These are phyloP conservation scores for Macrolepiota albuminosa DNA, from an alignment of 768 basidiomycete species.

Conservation along the genomic window DNA sequence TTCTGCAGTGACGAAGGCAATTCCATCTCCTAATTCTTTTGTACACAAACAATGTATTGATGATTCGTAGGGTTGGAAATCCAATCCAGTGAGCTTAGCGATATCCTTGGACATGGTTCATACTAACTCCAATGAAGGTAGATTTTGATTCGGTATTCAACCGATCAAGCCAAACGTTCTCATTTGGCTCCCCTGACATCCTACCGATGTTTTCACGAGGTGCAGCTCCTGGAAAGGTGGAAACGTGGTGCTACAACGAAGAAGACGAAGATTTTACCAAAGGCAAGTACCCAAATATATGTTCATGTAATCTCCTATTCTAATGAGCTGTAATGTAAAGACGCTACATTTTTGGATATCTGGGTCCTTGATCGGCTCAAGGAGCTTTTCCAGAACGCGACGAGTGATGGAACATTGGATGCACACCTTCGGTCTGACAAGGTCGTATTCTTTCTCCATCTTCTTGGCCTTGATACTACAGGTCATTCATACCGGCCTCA, in stretches of 20 bases:
- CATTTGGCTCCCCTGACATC: constrained; percentile 87
- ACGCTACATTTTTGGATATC: constrained; percentile 42
- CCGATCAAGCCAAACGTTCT: constrained; percentile 69
- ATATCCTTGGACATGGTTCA: constrained; percentile 11
- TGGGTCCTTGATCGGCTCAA: constrained; percentile 78
- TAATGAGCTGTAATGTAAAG: not conserved
- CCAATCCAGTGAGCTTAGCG: constrained; percentile 56
- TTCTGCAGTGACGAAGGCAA: constrained; percentile 79
- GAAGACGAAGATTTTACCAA: constrained; percentile 85
- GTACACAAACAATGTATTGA: constrained; percentile 6
- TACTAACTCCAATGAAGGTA: constrained; percentile 31
- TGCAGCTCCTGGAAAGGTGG: constrained; percentile 63
- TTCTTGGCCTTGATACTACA: constrained; percentile 81
- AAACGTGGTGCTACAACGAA: constrained; percentile 72
- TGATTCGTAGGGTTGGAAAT: constrained; percentile 69
- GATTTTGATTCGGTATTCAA: constrained; percentile 90
- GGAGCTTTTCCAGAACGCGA: constrained; percentile 58
- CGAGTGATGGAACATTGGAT: constrained; percentile 43
- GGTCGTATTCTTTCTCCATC: constrained; percentile 77
- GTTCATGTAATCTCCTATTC: not conserved
- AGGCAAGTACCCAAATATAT: constrained; percentile 33
- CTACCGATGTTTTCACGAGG: constrained; percentile 84
- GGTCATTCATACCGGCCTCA: constrained; percentile 85
- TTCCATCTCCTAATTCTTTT: constrained; percentile 10
- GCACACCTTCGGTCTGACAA: constrained; percentile 50